Percentiles rank a stretch among this genome's conserved stretches.
phyloP scores from a whole-genome alignment of 768 basidiomycete species.

The Chalciporus piperatus region DNA sequence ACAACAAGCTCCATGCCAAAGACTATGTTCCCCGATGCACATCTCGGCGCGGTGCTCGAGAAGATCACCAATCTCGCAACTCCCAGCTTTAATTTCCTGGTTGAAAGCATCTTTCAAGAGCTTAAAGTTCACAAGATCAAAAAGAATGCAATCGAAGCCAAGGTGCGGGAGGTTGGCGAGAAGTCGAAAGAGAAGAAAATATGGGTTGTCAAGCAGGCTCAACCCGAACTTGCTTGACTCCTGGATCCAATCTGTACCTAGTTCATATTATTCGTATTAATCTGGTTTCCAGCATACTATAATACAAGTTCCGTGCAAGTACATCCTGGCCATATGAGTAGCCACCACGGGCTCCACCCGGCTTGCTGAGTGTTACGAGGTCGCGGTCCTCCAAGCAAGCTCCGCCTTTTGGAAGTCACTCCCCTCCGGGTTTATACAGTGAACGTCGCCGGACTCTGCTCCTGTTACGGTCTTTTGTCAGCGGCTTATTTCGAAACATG shows the following conservation, averaged over 20 bases:
- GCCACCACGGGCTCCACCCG: too few species aligned
- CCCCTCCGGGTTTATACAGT: slow-evolving; percentile 31
- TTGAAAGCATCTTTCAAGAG: slow-evolving; percentile 72
- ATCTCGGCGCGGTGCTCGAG: slow-evolving; percentile 57
- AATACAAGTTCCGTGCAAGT: neutral
- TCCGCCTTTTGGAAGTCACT: slow-evolving; percentile 28
- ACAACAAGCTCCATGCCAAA: slow-evolving; percentile 38
- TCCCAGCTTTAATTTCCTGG: slow-evolving; percentile 59
- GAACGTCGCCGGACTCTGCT: slow-evolving; percentile 40
- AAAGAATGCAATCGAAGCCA: slow-evolving; percentile 82
- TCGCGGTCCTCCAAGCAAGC: slow-evolving; percentile 36
- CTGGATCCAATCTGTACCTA: neutral
- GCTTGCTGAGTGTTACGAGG: slow-evolving; percentile 22
- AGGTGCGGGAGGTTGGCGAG: slow-evolving; percentile 72
- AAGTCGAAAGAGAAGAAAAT: slow-evolving; percentile 70
- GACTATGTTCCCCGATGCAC: slow-evolving; percentile 64
- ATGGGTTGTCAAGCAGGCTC: slow-evolving; percentile 60
- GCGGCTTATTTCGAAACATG: neutral
- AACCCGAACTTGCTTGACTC: slow-evolving; percentile 6
- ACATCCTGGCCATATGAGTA: neutral
- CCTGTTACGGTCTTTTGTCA: slow-evolving; percentile 35
- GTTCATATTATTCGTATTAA: slow-evolving; percentile 1
- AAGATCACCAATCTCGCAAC: slow-evolving; percentile 62
- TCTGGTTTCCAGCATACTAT: slow-evolving; percentile 3
- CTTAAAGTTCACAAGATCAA: slow-evolving; percentile 69